These are phyloP conservation scores for Dipteronia dyeriana DNA, from an alignment of 345 rosid genomes.

Conservation along the genomic window DNA sequence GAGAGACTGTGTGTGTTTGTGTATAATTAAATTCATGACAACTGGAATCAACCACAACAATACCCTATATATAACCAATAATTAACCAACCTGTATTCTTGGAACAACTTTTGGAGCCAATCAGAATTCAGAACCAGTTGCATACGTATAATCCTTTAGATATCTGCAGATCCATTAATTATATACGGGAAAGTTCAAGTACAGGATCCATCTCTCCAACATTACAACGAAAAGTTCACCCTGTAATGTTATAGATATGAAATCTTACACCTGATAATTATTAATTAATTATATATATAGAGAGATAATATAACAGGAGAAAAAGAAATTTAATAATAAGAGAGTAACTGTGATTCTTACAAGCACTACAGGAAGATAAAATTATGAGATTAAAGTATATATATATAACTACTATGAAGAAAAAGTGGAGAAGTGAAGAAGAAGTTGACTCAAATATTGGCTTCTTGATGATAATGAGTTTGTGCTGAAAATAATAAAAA, in stretches of 20 bases:
- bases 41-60: constrained; percentile 13
- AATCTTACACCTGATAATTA: too few relatives aligned
- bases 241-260: too few relatives aligned
- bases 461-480: not conserved
- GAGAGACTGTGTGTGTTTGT: not conserved
- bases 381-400: not conserved
- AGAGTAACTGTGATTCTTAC: too few relatives aligned
- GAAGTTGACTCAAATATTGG: not conserved
- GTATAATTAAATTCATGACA: constrained; percentile 20
- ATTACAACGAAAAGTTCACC: too few relatives aligned
- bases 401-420: not conserved
- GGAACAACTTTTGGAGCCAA: constrained; percentile 10
- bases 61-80: too few relatives aligned
- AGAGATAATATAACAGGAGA: too few relatives aligned
- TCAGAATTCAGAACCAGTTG: not conserved
- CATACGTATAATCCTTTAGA: not conserved
- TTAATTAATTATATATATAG: too few relatives aligned
- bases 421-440: not conserved
- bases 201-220: too few relatives aligned
- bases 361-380: too few relatives aligned
- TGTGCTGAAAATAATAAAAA: not conserved
- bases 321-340: too few relatives aligned
- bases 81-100: not conserved
- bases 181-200: too few relatives aligned
- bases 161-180: constrained; percentile 7